These are phyloP conservation scores for Vitis hybrid DNA, from an alignment of 177 flowering plant species.

Conservation along the genomic window DNA sequence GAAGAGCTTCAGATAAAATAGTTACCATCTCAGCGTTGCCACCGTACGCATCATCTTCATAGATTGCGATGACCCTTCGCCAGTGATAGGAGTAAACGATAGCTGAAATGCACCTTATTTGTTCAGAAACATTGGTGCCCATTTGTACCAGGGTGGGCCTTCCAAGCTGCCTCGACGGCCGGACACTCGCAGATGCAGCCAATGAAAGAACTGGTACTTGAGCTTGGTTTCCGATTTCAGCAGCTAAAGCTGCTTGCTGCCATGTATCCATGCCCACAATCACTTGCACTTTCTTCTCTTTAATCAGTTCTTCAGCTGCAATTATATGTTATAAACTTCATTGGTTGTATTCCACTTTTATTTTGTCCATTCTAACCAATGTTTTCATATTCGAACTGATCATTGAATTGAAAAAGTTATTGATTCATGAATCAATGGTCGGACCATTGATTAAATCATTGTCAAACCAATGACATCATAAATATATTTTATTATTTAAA, in stretches of 20 bases:
- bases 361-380: too few relatives aligned
- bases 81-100: constrained; percentile 30
- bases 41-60: constrained; percentile 34
- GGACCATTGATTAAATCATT: accelerated
- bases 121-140: constrained; percentile 18
- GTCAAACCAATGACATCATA: too few relatives aligned
- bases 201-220: constrained; percentile 11
- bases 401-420: too few relatives aligned
- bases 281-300: constrained; percentile 22
- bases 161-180: constrained; percentile 11
- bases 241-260: constrained; percentile 34
- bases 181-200: constrained; percentile 16
- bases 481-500: too few relatives aligned
- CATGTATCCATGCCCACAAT: constrained; percentile 33
- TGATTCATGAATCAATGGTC: too few relatives aligned
- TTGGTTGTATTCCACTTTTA: too few relatives aligned
- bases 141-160: constrained; percentile 41
- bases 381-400: too few relatives aligned
- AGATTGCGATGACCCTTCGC: constrained; percentile 28
- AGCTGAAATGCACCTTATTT: constrained; percentile 31
- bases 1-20: constrained; percentile 31
- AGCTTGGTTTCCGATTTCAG: constrained; percentile 21
- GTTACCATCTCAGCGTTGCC: constrained; percentile 22
- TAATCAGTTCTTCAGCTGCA: constrained; percentile 33
- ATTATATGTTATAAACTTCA: background rate